Conservation (phyloP, 108 stramenopile genomes). For the Nitzschia sp. region DNA sequence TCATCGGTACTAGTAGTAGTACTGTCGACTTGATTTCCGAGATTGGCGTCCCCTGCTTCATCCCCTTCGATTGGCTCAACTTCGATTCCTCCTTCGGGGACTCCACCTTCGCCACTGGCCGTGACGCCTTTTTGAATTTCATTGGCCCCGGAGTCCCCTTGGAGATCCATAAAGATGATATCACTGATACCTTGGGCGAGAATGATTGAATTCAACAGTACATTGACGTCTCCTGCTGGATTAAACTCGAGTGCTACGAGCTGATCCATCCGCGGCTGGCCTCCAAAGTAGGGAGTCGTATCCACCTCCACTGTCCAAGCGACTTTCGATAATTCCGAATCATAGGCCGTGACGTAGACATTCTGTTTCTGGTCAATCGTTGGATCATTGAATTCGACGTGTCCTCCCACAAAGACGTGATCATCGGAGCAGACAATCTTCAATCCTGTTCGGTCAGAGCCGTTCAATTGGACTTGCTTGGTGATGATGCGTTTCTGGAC, state of each 20-base stretch:
- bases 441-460: background rate
- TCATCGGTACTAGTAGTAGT: no score
- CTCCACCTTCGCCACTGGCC: background rate
- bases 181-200: background rate
- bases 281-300: background rate
- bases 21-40: background rate
- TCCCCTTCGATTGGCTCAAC: background rate
- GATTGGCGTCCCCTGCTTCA: background rate
- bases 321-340: background rate
- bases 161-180: constrained; percentile 3
- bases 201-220: background rate
- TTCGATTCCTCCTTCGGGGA: background rate
- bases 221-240: constrained; percentile 1
- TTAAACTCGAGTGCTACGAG: background rate
- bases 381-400: background rate
- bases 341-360: background rate
- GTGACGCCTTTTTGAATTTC: background rate
- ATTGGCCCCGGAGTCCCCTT: background rate
- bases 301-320: background rate
- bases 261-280: background rate
- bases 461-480: background rate
- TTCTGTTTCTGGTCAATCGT: background rate
- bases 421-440: background rate
- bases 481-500: background rate
- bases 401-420: background rate